Base-by-base conservation (phyloP, 352 stramenopile genomes). In the Pythium chondricola region DNA sequence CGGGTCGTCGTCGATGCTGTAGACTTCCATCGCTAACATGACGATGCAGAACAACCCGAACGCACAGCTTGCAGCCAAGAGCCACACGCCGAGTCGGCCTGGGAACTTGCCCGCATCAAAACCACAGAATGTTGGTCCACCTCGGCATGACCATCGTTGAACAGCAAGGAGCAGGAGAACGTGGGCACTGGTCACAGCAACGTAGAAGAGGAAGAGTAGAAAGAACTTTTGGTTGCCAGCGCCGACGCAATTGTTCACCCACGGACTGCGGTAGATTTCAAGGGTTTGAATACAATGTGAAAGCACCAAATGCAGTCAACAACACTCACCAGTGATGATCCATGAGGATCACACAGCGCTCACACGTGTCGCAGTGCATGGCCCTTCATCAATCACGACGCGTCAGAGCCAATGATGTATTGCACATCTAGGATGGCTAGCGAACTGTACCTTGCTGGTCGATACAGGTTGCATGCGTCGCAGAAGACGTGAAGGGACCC, bases 161-260 rank as follows among this genome's bases (percentile, higher is more conserved):
- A 67, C 32, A 11, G 73, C 11, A n/a, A 90, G 58, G 25, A 93
- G 52, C 18, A 79, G 14, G 4, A 71, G 41, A 17, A 69, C 75
- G 42, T 87, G 76, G 3, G 76, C 38, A 45, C 79, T 84, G 52
- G 68, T 83, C 25, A 71, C 52, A 1, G 69, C 59, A 20, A 88
- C 73, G 49, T 93, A 93, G 31, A 86, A 53, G n/a, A 93, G 66
- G 55, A 93, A 62, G 38, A 89, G 61, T 25, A 93, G 62, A 50
- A 93, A 93, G 14, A 68, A 68, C 61, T 88, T 91, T 20, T 83
- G 75, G 56, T 91, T 93, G 33, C 75, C 74, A 35, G 89, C 81
- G 9, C 83, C 83, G 18, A 93, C 64, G 56, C 83, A 93, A 35
- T 93, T 93, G 63, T 93, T 93, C 26, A 93, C 78, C 82, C 82